A percentile compares a stretch with the other conserved stretches of the same genome.
These are phyloP conservation scores for Metarhizium sp. DNA, from an alignment of 2,329 filamentous ascomycete species.

Conservation along the genomic window DNA sequence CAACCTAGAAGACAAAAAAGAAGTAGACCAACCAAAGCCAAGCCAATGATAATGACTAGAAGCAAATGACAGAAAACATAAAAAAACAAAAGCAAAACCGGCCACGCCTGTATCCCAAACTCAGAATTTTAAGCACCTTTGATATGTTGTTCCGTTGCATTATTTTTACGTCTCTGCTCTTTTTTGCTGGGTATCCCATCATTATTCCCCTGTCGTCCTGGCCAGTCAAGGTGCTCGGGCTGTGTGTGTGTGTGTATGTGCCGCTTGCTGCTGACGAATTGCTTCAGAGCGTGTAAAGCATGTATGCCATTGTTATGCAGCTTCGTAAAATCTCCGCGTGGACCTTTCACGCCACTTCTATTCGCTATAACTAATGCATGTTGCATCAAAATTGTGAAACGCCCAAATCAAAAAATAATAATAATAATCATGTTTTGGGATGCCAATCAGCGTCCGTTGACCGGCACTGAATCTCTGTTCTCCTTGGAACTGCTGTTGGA, in stretches of 20 bases:
- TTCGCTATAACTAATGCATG: not conserved
- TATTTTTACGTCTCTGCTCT: not conserved
- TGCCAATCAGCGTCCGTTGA: slow-evolving; percentile 21
- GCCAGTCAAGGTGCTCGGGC: not conserved
- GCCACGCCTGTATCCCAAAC: slow-evolving; percentile 1
- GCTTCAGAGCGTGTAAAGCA: not conserved
- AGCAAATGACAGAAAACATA: not conserved
- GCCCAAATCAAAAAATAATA: not conserved
- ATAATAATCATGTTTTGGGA: not conserved
- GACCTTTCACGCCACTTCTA: slow-evolving; percentile 2
- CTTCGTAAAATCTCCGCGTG: not conserved
- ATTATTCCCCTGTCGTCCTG: not conserved
- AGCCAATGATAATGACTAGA: not conserved
- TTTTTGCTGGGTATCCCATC: not conserved
- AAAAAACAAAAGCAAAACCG: not conserved
- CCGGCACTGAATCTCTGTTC: slow-evolving; percentile 17
- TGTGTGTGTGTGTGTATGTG: not conserved
- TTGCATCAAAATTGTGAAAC: not conserved
- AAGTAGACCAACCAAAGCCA: not conserved
- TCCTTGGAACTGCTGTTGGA: slow-evolving; percentile 19
- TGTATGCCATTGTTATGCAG: slow-evolving; percentile 5
- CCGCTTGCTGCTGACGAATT: not conserved
- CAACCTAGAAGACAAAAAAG: not conserved
- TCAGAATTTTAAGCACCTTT: slow-evolving; percentile 4
- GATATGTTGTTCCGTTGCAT: slow-evolving; percentile 2